These are phyloP conservation scores for Nepenthes mirabilis DNA, from an alignment of 148 eudicot genomes.

Conservation along the genomic window DNA sequence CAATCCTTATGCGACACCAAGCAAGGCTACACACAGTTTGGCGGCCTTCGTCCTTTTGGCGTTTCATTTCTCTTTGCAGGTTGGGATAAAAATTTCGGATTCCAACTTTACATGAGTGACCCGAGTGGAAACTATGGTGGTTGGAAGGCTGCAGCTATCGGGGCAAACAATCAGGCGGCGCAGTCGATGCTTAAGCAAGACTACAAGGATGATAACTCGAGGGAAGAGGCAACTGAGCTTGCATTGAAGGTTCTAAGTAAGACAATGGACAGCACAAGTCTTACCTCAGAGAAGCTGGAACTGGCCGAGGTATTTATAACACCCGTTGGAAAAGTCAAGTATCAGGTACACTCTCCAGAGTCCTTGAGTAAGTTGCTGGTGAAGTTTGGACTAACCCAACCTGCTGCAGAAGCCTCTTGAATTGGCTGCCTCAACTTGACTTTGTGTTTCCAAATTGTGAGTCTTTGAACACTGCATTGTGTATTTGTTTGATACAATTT, in stretches of 20 bases:
- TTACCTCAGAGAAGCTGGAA: conserved; percentile 87
- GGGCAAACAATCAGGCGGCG: conserved; percentile 88
- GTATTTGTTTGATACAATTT: too few relatives aligned
- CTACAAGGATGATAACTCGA: conserved; percentile 73
- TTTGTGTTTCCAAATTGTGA: too few relatives aligned
- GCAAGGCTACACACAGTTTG: conserved; percentile 92
- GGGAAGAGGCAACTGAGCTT: conserved; percentile 85
- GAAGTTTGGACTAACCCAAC: conserved; percentile 67
- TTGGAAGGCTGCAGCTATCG: conserved; percentile 92
- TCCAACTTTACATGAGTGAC: conserved; percentile 86
- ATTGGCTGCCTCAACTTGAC: neutral
- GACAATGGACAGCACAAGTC: conserved; percentile 97
- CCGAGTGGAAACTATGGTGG: conserved; percentile 91
- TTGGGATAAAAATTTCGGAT: conserved; percentile 75
- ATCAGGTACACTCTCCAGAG: conserved; percentile 74
- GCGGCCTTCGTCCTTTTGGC: conserved; percentile 93
- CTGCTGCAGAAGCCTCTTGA: conserved; percentile 24
- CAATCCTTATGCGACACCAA: conserved; percentile 81
- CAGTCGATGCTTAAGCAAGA: conserved; percentile 98
- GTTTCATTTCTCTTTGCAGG: conserved; percentile 86
- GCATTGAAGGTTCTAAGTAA: conserved; percentile 89
- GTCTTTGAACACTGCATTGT: too few relatives aligned
- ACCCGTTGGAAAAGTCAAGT: conserved; percentile 73
- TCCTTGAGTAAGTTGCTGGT: conserved; percentile 58
- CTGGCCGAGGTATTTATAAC: conserved; percentile 61